phyloP scores from a whole-genome alignment of 2,329 filamentous ascomycete species.

The Trichoderma harzianum region DNA sequence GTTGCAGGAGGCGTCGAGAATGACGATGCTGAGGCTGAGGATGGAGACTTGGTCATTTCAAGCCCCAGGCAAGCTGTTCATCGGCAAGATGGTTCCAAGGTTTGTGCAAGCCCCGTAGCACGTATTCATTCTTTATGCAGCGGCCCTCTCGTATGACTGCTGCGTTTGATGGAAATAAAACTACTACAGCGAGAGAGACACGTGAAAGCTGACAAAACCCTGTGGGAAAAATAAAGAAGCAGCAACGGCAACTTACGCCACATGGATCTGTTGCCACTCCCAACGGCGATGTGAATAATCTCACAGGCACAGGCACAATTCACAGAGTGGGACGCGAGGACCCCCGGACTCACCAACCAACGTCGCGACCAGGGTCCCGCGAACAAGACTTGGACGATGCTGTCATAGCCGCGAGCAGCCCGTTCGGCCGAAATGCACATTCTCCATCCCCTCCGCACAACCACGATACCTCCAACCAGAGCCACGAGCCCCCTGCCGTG shows the following conservation, averaged over 20 bases:
- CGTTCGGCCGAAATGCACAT: neutral
- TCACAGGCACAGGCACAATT: neutral
- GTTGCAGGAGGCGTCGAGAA: neutral
- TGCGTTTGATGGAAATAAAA: neutral
- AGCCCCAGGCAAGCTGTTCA: neutral
- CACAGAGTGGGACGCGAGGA: slow-evolving; percentile 10
- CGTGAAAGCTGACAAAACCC: slow-evolving; percentile 4
- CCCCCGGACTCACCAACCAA: slow-evolving; percentile 8
- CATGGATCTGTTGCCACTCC: neutral
- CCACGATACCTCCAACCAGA: neutral
- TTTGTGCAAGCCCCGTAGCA: neutral
- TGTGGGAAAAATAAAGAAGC: neutral
- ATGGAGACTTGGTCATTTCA: neutral
- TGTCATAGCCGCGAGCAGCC: slow-evolving; percentile 20
- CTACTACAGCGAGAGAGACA: neutral
- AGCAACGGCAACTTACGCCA: neutral
- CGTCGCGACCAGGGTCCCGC: neutral
- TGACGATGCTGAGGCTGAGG: neutral
- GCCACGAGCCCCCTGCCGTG: slow-evolving; percentile 22
- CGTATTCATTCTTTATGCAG: neutral
- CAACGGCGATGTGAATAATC: slow-evolving; percentile 9
- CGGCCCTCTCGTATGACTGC: neutral
- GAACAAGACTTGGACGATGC: slow-evolving; percentile 9
- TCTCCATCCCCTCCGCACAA: neutral
- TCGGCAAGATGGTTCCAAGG: neutral